Evolutionary conservation across 352 stramenopile species (phyloP).

Genomic region (Hyphochytrium catenoides): DNA sequence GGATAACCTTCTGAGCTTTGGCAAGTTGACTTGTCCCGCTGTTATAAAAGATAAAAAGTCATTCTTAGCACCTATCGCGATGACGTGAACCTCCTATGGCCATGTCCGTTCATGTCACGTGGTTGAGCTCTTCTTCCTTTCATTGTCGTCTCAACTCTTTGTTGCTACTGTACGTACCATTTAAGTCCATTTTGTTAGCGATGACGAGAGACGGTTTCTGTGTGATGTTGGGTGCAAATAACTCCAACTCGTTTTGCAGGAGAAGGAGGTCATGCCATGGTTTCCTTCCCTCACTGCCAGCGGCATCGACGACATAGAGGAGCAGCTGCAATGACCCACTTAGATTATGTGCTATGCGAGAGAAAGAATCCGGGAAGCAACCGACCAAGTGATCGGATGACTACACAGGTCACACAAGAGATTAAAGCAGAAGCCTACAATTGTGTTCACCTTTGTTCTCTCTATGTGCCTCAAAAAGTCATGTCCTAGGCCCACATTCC

Average conservation of each 20-base stretch:
- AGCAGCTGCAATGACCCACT: slow-evolving; percentile 22
- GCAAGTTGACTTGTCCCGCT: too few species aligned
- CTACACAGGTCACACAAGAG: slow-evolving; percentile 61
- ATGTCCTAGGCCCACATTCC: slow-evolving; percentile 89
- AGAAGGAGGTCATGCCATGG: slow-evolving; percentile 41
- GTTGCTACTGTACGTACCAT: slow-evolving; percentile 2
- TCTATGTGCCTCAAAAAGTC: slow-evolving; percentile 97
- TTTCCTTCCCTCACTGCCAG: slow-evolving; percentile 41
- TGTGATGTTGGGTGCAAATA: slow-evolving; percentile 59
- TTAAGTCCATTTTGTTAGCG: slow-evolving; percentile 64
- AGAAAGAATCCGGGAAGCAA: background rate
- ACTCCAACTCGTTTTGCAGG: slow-evolving; percentile 51
- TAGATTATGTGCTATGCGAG: too few species aligned
- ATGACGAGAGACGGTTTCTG: slow-evolving; percentile 51
- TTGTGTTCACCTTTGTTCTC: slow-evolving; percentile 74
- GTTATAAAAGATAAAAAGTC: too few species aligned
- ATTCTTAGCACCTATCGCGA: too few species aligned
- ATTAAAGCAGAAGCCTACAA: too few species aligned
- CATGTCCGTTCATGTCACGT: too few species aligned
- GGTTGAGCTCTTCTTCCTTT: too few species aligned
- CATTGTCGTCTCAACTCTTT: too few species aligned
- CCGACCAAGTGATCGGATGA: slow-evolving; percentile 9
- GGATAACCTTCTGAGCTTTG: too few species aligned
- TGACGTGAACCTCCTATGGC: too few species aligned
- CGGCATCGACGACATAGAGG: slow-evolving; percentile 57